Conservation (phyloP, 345 rosid species). For the Corchorus capsularis region DNA sequence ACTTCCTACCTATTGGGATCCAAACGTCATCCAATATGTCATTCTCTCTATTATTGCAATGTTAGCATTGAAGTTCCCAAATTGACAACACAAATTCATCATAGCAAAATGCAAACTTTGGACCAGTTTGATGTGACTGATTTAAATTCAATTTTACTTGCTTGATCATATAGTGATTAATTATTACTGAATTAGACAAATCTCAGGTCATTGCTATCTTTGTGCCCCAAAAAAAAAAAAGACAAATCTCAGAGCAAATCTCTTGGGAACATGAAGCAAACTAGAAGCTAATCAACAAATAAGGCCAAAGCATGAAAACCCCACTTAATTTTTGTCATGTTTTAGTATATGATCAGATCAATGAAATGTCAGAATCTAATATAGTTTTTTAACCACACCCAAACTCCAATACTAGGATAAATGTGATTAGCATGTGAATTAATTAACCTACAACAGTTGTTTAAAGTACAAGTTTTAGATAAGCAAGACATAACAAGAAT, state of each 20-base stretch:
- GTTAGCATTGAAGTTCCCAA: neutral
- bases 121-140: neutral
- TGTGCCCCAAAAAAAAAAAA: too few relatives aligned
- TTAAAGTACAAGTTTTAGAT: too few relatives aligned
- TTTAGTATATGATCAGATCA: neutral
- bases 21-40: neutral
- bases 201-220: neutral
- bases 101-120: neutral
- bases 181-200: neutral
- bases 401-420: neutral
- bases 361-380: neutral
- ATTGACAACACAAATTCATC: neutral
- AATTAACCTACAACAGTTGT: too few relatives aligned
- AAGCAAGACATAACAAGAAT: too few relatives aligned
- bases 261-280: neutral
- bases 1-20: neutral
- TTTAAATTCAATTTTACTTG: neutral
- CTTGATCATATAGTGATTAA: too few relatives aligned
- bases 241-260: neutral
- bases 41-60: neutral
- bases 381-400: neutral
- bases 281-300: neutral
- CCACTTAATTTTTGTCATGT: neutral
- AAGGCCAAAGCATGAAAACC: neutral
- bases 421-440: neutral